Evolutionary conservation across 768 basidiomycete species (phyloP), one percentile per base, ranked within the genome.

Genomic region (Dentipellis sp.): DNA sequence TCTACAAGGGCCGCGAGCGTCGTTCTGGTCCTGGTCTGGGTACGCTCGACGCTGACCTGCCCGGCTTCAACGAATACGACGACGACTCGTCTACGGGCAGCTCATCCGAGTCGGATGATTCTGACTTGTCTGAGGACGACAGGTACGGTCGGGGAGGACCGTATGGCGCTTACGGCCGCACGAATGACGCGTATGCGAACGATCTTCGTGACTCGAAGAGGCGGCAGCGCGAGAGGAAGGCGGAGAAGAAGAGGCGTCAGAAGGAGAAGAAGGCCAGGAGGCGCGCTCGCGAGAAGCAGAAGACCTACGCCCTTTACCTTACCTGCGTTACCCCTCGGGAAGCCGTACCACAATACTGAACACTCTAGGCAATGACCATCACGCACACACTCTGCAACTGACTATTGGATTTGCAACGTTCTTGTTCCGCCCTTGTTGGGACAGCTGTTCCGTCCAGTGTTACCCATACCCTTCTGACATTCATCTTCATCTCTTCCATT

Each of bases 1-100:
- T 93, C n/a, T 92, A 81, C 75, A 87, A 83, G 66, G 90, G 90
- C 45, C 80, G 78, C 49, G 83, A 89, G 68, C 80, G 87, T 37
- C 83, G 86, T 59, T 83, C 88, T n/a, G 89, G 90, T 2, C 73
- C 74, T 5, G 70, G 69, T 34, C 71, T 73, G 0, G 88, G 88
- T 46, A 62, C 70, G 1, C 60, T 80, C 38, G 88, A 89, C 61
- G 70, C 74, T 53, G 71, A 76, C 51, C 71, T 84, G 37, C 78
- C 79, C n/a, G 72, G 76, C 14, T 74, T 76, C 42, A 72, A 75
- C 53, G 64, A 69, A 39, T 68, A 71, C 36, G 72, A 73, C 1
- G 71, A 58, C 36, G 64, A 64, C 19, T 72, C 73, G 4, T 77
- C 77, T 7, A 69, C 71, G n/a, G 67, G 70, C 29, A 70, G 70